Conservation (phyloP, 2,329 filamentous ascomycete genomes). For the Lachnellula suecica region DNA sequence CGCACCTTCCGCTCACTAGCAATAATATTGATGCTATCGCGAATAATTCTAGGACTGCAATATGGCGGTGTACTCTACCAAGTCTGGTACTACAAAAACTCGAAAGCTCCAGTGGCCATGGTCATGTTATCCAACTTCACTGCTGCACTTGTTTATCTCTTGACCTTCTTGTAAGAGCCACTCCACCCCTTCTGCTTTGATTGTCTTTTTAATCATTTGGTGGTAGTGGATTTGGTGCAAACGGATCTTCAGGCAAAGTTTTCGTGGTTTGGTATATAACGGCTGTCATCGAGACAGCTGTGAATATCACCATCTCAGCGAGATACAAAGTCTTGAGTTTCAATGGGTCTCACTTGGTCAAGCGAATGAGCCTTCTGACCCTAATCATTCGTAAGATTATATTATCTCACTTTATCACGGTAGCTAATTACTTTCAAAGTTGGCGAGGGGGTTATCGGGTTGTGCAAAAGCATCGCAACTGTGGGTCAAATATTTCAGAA, state of each 20-base stretch:
- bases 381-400: constrained; percentile 58
- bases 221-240: constrained; percentile 4
- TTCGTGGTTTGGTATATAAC: constrained; percentile 22
- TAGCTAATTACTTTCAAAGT: no score
- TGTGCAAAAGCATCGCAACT: constrained; percentile 19
- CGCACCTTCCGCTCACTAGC: constrained; percentile 21
- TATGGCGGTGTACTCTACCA: constrained; percentile 29
- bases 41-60: constrained; percentile 37
- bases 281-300: constrained; percentile 19
- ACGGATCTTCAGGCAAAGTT: not conserved
- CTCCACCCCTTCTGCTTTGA: no score
- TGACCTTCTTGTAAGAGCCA: constrained; percentile 20
- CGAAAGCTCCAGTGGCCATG: constrained; percentile 15
- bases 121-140: constrained; percentile 13
- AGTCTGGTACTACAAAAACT: constrained; percentile 22
- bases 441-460: constrained; percentile 27
- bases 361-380: constrained; percentile 57
- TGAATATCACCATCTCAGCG: constrained; percentile 23
- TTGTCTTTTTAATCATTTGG: no score
- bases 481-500: constrained; percentile 19
- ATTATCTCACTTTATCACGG: no score
- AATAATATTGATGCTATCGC: constrained; percentile 37
- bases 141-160: constrained; percentile 24
- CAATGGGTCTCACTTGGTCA: constrained; percentile 56
- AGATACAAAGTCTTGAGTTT: constrained; percentile 43